A percentile compares a stretch with the other conserved stretches of the same genome.
phyloP scores from a whole-genome alignment of 2,329 filamentous ascomycete genomes.

The Pseudogymnoascus sp. region DNA sequence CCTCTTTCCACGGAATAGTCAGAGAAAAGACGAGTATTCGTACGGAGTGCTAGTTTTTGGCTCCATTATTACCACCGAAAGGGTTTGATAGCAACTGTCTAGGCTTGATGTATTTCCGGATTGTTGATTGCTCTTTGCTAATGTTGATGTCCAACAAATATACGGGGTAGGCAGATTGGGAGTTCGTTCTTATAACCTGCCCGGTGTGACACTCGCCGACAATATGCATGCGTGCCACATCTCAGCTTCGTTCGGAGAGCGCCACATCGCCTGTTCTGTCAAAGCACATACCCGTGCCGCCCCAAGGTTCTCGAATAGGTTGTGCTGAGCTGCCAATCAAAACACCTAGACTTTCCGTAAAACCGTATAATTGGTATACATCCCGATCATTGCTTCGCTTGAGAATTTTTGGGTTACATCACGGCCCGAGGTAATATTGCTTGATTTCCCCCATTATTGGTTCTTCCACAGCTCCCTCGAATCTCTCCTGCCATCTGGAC shows the following conservation, averaged over 20 bases:
- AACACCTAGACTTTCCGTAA: background rate
- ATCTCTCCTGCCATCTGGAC: too few relatives aligned
- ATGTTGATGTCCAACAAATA: background rate
- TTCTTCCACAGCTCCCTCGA: too few relatives aligned
- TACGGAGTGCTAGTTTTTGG: background rate
- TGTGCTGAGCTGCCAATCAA: background rate
- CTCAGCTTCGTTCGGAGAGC: background rate
- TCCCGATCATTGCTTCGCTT: background rate
- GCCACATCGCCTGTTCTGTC: background rate
- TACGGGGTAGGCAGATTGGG: background rate
- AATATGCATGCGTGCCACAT: background rate
- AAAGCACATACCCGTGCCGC: background rate
- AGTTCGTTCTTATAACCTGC: background rate
- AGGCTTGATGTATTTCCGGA: background rate
- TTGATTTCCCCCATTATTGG: too few relatives aligned
- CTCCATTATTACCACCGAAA: background rate
- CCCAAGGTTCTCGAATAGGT: background rate
- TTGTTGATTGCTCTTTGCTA: background rate
- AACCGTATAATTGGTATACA: background rate
- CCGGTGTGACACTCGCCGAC: background rate
- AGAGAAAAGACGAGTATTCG: background rate
- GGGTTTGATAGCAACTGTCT: background rate
- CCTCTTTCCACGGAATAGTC: background rate
- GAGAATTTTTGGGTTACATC: background rate
- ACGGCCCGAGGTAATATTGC: background rate